Evolutionary conservation across 352 stramenopile species (phyloP).

Genomic region (Globisporangium uncinulatum): DNA sequence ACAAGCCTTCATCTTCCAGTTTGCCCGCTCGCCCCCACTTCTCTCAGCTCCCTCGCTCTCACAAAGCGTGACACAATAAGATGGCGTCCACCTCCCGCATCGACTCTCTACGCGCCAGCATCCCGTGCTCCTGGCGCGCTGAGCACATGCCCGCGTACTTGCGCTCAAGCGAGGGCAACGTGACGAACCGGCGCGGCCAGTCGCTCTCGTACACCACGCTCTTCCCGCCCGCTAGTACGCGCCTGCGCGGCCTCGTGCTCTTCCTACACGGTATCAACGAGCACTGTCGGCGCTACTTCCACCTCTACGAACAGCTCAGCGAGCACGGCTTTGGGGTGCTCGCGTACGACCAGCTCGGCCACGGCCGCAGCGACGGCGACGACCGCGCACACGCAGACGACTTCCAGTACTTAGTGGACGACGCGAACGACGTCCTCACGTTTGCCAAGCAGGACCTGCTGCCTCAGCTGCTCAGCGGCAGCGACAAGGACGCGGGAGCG

Average conservation of each 20-base stretch:
- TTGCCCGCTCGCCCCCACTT: no score
- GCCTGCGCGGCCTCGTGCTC: constrained; percentile 34
- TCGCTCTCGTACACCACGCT: constrained; percentile 35
- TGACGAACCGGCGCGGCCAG: constrained; percentile 36
- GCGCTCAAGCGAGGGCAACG: constrained; percentile 24
- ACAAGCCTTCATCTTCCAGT: no score
- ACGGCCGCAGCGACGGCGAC: constrained; percentile 35
- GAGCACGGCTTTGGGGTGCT: constrained; percentile 31
- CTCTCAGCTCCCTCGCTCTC: no score
- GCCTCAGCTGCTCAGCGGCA: constrained; percentile 12
- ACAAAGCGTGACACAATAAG: no score
- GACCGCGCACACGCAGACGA: constrained; percentile 24
- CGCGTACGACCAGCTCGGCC: constrained; percentile 42
- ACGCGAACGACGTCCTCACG: constrained; percentile 39
- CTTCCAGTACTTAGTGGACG: constrained; percentile 47
- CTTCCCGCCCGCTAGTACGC: constrained; percentile 16
- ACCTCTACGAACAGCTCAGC: constrained; percentile 37
- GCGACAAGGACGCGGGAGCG: not conserved
- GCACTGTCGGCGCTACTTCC: constrained; percentile 36
- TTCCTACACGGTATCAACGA: constrained; percentile 48
- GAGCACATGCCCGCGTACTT: constrained; percentile 30
- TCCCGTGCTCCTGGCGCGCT: constrained; percentile 18
- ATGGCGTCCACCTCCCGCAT: not conserved
- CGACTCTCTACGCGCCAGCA: constrained; percentile 7
- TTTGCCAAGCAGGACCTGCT: constrained; percentile 32